A percentile compares a stretch with the other conserved stretches of the same genome.
Conservation (phyloP, 441 rosid genomes). For the Gossypium laxum region DNA sequence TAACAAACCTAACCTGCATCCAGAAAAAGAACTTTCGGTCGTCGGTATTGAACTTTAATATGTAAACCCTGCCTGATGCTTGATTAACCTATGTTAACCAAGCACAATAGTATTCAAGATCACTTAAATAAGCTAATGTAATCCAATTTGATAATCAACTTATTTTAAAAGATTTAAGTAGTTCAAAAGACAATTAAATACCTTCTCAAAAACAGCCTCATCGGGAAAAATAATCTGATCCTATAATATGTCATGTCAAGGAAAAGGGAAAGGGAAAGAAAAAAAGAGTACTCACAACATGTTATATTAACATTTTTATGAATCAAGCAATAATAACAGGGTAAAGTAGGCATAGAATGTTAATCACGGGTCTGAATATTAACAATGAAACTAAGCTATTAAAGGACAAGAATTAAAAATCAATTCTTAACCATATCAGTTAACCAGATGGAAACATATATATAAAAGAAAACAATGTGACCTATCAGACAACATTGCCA, state of each 20-base stretch:
- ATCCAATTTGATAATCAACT: neutral
- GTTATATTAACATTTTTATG: neutral
- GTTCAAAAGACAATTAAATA: constrained; percentile 17
- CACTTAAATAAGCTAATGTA: neutral
- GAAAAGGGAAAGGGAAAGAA: constrained; percentile 21
- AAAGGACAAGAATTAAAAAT: neutral
- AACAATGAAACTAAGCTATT: no score
- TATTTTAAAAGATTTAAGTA: neutral
- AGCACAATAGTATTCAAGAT: neutral
- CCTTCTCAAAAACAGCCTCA: constrained; percentile 94
- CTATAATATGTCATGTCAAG: constrained; percentile 49
- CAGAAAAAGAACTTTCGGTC: constrained; percentile 80
- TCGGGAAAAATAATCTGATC: constrained; percentile 89
- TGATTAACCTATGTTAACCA: constrained; percentile 57
- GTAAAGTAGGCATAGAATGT: neutral
- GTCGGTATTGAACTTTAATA: constrained; percentile 73
- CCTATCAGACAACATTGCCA: neutral
- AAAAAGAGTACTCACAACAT: neutral
- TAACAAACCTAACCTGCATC: constrained; percentile 62
- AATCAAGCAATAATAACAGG: neutral
- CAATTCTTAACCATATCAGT: neutral
- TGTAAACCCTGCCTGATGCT: constrained; percentile 78
- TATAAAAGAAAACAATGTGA: neutral
- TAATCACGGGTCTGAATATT: no score
- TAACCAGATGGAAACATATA: neutral